Evolutionary conservation across 768 basidiomycete genomes (phyloP), one percentile per base, ranked within the genome.

Genomic region (Gloeopeniophorella convolvens): DNA sequence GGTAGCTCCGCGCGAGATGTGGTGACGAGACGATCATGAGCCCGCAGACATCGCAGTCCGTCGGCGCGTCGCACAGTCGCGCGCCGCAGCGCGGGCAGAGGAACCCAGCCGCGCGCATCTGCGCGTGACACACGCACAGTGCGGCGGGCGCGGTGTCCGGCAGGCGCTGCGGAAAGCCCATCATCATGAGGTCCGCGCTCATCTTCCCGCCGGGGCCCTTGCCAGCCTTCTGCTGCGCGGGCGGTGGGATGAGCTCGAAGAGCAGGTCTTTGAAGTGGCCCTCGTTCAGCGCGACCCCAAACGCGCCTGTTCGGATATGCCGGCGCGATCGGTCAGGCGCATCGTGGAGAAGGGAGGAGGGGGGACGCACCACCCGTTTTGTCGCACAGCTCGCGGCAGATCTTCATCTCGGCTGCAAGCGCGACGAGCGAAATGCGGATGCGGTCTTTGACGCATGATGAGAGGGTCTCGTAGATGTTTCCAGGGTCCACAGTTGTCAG

Each of bases 11-110:
- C 30, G 96, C 96, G 48, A 99, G 75, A 72, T 98, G 96, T 12
- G 96, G 95, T 42, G 92, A 92, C 66, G 89, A 93, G 54, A 99
- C 96, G 57, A 99, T 91, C 88, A 97, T 96, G 58, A 99, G 71
- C 7, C 91, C 90, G 59, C 96, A 99, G 27, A 98, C 85, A 65
- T 94, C 87, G 64, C 96, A 99, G 64, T 98, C 96, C 8, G 95
- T 98, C 31, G 96, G 96, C 5, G 97, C 91, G 62, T 98, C 95
- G 74, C 96, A 99, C 28, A 97, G 77, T 74, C 94, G 90, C 32
- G 89, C 82, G 48, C 83, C 76, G 62, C 96, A 99, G 30, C 96
- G 77, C 3, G 96, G 96, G 66, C 96, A 99, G 15, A 95, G 74
- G 68, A 94, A 99, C 3, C 95, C 96, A 54, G 89, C 86, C 65